A percentile compares a stretch with the other conserved stretches of the same genome.
Evolutionary conservation across 1,284 basidiomycete species (phyloP).

Genomic region (Boletus semigastroideus): DNA sequence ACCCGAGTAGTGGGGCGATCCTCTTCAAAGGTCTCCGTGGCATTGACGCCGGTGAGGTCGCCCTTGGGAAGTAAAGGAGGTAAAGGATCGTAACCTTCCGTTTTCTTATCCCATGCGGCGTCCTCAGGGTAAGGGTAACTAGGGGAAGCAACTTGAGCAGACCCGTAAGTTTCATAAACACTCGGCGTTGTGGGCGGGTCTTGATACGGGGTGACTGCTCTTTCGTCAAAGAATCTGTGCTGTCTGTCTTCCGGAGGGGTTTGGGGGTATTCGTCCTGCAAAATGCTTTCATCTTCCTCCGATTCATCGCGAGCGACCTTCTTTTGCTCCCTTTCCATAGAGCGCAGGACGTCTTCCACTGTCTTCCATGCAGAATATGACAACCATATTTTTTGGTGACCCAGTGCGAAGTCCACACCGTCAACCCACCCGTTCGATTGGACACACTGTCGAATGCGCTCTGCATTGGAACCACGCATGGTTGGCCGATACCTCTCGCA

Average conservation of each 20-base stretch:
- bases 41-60: constrained; percentile 54
- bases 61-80: constrained; percentile 42
- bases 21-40: constrained; percentile 78
- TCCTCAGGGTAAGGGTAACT: constrained; percentile 37
- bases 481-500: constrained; percentile 77
- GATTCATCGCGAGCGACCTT: constrained; percentile 43
- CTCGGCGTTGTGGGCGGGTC: constrained; percentile 37
- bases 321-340: constrained; percentile 65
- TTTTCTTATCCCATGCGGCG: constrained; percentile 53
- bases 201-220: constrained; percentile 30
- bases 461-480: constrained; percentile 66
- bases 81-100: constrained; percentile 30
- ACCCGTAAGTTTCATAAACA: constrained; percentile 50
- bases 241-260: constrained; percentile 36
- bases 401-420: constrained; percentile 71
- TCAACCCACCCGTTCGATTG: constrained; percentile 76
- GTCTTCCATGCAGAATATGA: constrained; percentile 81
- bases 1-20: constrained; percentile 70
- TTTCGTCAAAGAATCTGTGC: constrained; percentile 37
- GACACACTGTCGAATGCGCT: constrained; percentile 71
- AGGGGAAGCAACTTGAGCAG: constrained; percentile 39
- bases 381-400: constrained; percentile 72
- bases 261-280: constrained; percentile 61
- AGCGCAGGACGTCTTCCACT: constrained; percentile 78
- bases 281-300: constrained; percentile 55